Evolutionary conservation across 129 eudicot genomes (phyloP).

Genomic region (Rutidosis leptorrhynchoides): DNA sequence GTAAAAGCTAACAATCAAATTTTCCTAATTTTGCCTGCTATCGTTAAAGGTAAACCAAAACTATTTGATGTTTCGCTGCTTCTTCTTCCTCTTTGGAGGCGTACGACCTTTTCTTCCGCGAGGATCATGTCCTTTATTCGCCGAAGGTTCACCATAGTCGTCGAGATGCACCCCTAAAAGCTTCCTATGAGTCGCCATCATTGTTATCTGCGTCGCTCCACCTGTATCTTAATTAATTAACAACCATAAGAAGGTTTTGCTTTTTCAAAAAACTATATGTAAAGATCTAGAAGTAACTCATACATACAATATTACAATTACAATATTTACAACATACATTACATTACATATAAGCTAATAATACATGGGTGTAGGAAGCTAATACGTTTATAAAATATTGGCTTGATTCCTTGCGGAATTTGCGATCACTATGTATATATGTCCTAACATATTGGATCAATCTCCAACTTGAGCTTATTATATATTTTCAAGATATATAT

Average conservation of each 20-base stretch:
- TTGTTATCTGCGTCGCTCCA: slow-evolving; percentile 14
- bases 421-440: too few relatives aligned
- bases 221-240: slow-evolving; percentile 19
- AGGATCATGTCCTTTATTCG: slow-evolving; percentile 65
- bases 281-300: too few relatives aligned
- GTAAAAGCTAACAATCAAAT: not conserved
- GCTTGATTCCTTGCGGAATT: too few relatives aligned
- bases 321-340: too few relatives aligned
- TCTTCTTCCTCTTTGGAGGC: slow-evolving; percentile 14
- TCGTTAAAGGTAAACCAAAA: not conserved
- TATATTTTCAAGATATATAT: too few relatives aligned
- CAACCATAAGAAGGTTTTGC: not conserved
- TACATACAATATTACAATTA: too few relatives aligned
- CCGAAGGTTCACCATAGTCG: slow-evolving; percentile 57
- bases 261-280: too few relatives aligned
- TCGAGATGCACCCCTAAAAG: slow-evolving; percentile 34
- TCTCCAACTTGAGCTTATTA: too few relatives aligned
- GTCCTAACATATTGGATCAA: too few relatives aligned
- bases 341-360: too few relatives aligned
- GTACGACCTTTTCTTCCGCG: slow-evolving; percentile 28
- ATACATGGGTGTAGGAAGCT: too few relatives aligned
- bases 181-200: slow-evolving; percentile 27
- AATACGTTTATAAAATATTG: too few relatives aligned
- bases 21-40: not conserved
- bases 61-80: slow-evolving; percentile 20